These are phyloP conservation scores for Lophiostoma macrostomum DNA, from an alignment of 495 filamentous ascomycete genomes.

Conservation along the genomic window DNA sequence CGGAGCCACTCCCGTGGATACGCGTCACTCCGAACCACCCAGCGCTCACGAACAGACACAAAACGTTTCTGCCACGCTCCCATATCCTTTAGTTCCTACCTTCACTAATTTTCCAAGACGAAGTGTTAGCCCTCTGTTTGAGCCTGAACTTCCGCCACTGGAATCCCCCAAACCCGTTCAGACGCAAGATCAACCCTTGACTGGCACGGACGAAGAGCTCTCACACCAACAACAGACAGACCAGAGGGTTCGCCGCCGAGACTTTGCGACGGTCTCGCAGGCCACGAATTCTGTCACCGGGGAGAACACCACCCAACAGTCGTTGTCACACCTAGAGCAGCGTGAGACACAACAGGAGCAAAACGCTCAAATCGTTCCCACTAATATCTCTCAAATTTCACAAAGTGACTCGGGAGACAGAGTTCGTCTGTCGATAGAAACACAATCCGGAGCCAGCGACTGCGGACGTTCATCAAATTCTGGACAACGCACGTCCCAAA, in stretches of 20 bases:
- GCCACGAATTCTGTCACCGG: background rate
- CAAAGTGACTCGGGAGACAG: background rate
- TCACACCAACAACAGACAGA: too few species aligned
- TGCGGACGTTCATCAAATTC: background rate
- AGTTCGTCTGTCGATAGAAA: conserved; percentile 6
- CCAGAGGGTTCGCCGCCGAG: background rate
- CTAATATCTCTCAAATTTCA: background rate
- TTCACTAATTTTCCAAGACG: too few species aligned
- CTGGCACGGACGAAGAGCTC: too few species aligned
- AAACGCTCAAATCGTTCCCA: conserved; percentile 15
- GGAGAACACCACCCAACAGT: background rate
- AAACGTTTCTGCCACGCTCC: too few species aligned
- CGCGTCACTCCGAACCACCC: too few species aligned
- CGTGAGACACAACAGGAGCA: background rate
- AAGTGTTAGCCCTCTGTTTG: too few species aligned
- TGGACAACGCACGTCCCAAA: conserved; percentile 10
- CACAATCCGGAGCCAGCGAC: background rate
- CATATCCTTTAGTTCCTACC: too few species aligned
- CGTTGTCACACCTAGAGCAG: background rate
- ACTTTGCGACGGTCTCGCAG: conserved; percentile 1
- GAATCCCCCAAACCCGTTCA: too few species aligned
- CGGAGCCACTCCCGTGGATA: too few species aligned
- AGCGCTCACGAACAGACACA: too few species aligned
- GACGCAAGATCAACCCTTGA: too few species aligned
- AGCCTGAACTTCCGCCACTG: too few species aligned